Base-by-base conservation (phyloP, 495 filamentous ascomycete genomes). In the Sphaerosporella brunnea region DNA sequence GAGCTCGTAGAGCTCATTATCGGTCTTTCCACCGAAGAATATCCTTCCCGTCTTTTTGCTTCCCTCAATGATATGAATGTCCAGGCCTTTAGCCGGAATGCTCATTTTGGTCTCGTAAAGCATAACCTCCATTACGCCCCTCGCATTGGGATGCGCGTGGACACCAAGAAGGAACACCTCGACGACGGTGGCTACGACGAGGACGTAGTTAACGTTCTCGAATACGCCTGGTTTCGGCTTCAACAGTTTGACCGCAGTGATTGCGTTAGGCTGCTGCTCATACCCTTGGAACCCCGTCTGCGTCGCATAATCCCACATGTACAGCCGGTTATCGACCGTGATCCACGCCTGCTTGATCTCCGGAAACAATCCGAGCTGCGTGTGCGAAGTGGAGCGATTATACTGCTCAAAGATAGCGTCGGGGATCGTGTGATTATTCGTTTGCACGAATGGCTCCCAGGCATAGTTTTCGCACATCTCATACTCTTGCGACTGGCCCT, bases 321-420 rank as follows among this genome's bases (percentile, higher is more conserved):
- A 99, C 21, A 99, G 70, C 45, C 82, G 78, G 64, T 90, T 93
- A 65, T 99, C 90, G 58, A 99, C 93, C 0, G 82, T 72, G 18
- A 92, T 79, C 86, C 88, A 99, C 36, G 87, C 88, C 65, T 95
- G 87, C 49, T 84, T 83, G 53, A 99, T 63, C 61, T 85, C 80
- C 18, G 90, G 82, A 63, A 99, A 94, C 32, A 96, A 65, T 18
- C 90, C 90, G 78, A 96, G 92, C 58, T 72, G 74, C 9, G 88
- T 90, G 20, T 78, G 78, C 1, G 93, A 74, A 52, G 87, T 74
- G 38, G 81, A 81, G 18, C 71, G 66, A 62, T 99, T 92, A 61
- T 86, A 83, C 55, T 92, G 86, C 48, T 84, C 79, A 56, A 95
- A 85, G 25, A 96, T 79, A 49, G 71, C 69, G 51, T 95, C 82